These are phyloP conservation scores for Lonicera japonica DNA, from an alignment of 129 eudicot species.

Conservation along the genomic window DNA sequence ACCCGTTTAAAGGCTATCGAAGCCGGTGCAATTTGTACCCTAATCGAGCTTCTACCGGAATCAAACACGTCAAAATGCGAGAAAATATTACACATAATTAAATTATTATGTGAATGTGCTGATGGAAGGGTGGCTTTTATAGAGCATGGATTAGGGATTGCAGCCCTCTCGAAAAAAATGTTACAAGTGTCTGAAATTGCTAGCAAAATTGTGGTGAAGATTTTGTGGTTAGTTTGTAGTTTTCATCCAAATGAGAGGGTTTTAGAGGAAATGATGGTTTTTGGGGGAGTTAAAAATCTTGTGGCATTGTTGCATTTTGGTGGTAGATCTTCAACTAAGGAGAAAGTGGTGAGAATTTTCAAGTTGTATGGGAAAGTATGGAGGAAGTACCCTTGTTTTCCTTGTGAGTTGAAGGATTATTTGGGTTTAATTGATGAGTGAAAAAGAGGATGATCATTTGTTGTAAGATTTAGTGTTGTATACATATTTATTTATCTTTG, in stretches of 20 bases:
- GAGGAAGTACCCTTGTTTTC: constrained; percentile 72
- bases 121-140: constrained; percentile 70
- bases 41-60: constrained; percentile 69
- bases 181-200: constrained; percentile 40
- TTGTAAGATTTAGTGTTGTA: background rate
- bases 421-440: constrained; percentile 19
- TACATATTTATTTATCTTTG: background rate
- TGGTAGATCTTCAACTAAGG: constrained; percentile 53
- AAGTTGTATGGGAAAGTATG: constrained; percentile 52
- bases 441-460: background rate
- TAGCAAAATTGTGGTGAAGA: constrained; percentile 59
- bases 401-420: constrained; percentile 49
- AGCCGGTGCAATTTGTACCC: constrained; percentile 63
- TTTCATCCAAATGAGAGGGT: constrained; percentile 63
- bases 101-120: constrained; percentile 58
- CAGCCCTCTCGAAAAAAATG: constrained; percentile 52
- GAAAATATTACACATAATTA: constrained; percentile 44
- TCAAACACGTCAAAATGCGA: constrained; percentile 61
- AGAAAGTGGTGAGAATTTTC: constrained; percentile 46
- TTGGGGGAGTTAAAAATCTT: constrained; percentile 58
- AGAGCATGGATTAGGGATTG: constrained; percentile 62
- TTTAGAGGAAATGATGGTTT: constrained; percentile 64
- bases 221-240: constrained; percentile 49
- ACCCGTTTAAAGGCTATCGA: constrained; percentile 60
- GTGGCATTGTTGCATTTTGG: constrained; percentile 59